Conservation (phyloP, 2,329 filamentous ascomycete species). For the Pseudopyrenochaeta lycopersici region DNA sequence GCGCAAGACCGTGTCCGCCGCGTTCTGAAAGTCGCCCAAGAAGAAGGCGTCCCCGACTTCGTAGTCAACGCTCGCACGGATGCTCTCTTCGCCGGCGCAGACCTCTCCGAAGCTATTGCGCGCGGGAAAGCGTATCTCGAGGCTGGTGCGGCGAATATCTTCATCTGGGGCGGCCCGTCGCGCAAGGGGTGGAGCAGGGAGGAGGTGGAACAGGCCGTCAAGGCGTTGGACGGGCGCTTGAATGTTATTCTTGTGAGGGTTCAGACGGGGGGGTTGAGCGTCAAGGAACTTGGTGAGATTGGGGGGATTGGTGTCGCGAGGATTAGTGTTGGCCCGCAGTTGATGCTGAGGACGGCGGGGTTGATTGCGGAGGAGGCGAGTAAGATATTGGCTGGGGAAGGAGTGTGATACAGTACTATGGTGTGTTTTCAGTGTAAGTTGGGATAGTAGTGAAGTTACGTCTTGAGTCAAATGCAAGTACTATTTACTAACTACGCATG, state of each 20-base stretch:
- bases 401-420: background rate
- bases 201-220: slow-evolving; percentile 30
- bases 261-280: slow-evolving; percentile 24
- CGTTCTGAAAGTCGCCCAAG: slow-evolving; percentile 55
- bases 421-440: background rate
- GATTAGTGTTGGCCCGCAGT: slow-evolving; percentile 42
- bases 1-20: slow-evolving; percentile 59
- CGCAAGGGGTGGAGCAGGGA: slow-evolving; percentile 42
- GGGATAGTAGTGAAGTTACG: background rate
- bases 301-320: slow-evolving; percentile 41
- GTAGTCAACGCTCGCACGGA: slow-evolving; percentile 66
- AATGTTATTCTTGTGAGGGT: slow-evolving; percentile 37
- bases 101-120: slow-evolving; percentile 59
- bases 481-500: background rate
- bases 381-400: slow-evolving; percentile 25
- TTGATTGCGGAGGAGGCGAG: slow-evolving; percentile 26
- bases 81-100: slow-evolving; percentile 55
- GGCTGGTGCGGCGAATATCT: slow-evolving; percentile 67
- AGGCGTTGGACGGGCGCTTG: slow-evolving; percentile 35
- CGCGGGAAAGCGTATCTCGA: slow-evolving; percentile 66
- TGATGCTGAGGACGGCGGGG: slow-evolving; percentile 29
- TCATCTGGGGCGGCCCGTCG: slow-evolving; percentile 65
- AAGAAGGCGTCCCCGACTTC: slow-evolving; percentile 56
- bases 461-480: background rate
- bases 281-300: slow-evolving; percentile 37